Percentiles rank a stretch among this genome's conserved stretches.
Evolutionary conservation across 2,329 filamentous ascomycete genomes (phyloP).

Genomic region (Stachybotrys elegans): DNA sequence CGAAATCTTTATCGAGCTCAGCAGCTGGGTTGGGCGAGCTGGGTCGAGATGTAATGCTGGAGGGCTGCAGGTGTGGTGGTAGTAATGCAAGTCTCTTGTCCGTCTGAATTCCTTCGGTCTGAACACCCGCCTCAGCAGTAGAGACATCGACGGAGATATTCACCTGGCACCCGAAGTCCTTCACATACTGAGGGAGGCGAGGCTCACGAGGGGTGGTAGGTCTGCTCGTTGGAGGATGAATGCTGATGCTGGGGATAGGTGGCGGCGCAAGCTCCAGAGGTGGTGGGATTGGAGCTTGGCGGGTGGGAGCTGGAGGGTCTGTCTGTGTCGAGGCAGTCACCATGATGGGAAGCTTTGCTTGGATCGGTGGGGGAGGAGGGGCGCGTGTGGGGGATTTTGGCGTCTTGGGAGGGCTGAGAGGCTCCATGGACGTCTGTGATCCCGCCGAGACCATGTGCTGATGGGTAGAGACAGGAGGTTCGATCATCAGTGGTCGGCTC

Average conservation of each 20-base stretch:
- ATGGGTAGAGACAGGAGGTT: constrained; percentile 28
- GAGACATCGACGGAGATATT: constrained; percentile 20
- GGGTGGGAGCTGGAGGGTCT: constrained; percentile 19
- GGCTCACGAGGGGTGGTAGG: constrained; percentile 74
- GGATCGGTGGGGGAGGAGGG: constrained; percentile 34
- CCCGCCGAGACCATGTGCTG: constrained; percentile 59
- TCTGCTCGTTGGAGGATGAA: constrained; percentile 80
- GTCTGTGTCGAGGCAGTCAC: constrained; percentile 61
- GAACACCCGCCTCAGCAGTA: constrained; percentile 44
- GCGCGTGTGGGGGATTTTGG: constrained; percentile 47
- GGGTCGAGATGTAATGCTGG: constrained; percentile 61
- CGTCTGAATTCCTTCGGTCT: constrained; percentile 88
- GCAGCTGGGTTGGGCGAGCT: constrained; percentile 42
- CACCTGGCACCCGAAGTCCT: constrained; percentile 82
- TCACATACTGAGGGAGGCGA: constrained; percentile 73
- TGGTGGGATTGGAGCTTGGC: constrained; percentile 13
- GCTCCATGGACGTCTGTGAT: constrained; percentile 58
- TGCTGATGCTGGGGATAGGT: constrained; percentile 78
- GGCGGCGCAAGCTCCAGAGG: constrained; percentile 34
- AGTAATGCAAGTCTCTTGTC: constrained; percentile 72
- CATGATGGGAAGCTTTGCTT: constrained; percentile 33
- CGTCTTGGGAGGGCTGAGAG: constrained; percentile 60
- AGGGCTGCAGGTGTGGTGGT: constrained; percentile 74
- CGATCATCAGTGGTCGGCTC: constrained; percentile 44
- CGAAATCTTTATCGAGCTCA: constrained; percentile 37